Base-by-base conservation (phyloP, 208 protist species). In the Sergeia podlipaevii region DNA sequence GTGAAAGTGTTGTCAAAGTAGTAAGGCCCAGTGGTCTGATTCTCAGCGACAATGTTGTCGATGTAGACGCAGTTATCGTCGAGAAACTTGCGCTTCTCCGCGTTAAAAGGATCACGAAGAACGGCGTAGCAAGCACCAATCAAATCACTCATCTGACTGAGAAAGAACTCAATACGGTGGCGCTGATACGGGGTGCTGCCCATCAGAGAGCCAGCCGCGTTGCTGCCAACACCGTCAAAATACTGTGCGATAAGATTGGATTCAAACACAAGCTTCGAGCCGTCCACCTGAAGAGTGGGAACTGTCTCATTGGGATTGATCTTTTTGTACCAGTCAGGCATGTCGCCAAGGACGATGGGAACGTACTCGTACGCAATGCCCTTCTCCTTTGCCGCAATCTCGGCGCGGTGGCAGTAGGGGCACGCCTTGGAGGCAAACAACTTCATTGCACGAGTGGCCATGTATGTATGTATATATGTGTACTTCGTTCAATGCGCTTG, bases 281-380 rank as follows among this genome's bases (percentile, higher is more conserved):
- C 72, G 58, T 78, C 58, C 33, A 85, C 64, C 65, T 85, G 54
- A 36, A 93, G 66, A 13, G 65, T 75, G 18, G 85, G 85, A 17
- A 93, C 78, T 30, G 78, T 89, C 61, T 77, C 77, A 30, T 68
- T 56, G 32, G 80, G 80, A 68, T 93, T 89, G 30, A 89, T 55
- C 53, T 79, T 59, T 60, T 76, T 76, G 71, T 88, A 93, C 80
- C 80, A 93, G 30, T 71, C 54, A 26, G 84, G 84, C 70, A 85
- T 83, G 20, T 45, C 44, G 36, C 71, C 68, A 20, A 88, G 53
- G 13, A 60, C 62, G 28, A 90, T 54, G 21, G 72, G 38, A 17
- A 87, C 68, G 20, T 59, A 45, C 59, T 92, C 85, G 52, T 71
- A 63, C 23, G 39, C 18, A 11, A 86, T 27, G 34, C 70, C 17